Base-by-base conservation (phyloP, 306 rosid genomes). In the Citrullus amarus region DNA sequence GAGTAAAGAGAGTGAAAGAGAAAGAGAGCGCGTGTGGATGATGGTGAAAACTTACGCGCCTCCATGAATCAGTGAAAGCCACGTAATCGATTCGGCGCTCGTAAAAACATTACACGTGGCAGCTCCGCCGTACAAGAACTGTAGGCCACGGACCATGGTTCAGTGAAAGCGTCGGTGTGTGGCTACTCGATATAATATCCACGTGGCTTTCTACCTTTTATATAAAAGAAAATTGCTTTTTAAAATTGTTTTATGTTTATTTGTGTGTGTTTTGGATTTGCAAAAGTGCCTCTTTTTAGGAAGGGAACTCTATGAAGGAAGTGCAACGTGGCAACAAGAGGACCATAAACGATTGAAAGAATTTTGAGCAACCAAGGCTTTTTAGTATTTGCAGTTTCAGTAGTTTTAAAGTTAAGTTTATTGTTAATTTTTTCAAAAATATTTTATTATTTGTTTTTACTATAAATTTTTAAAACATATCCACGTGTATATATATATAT, bases 111-210 rank as follows among this genome's bases (percentile, higher is more conserved):
- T 74, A 74, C 62, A 74, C 78, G 78, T 74, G 78, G 78, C 78
- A 28, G 0, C 1, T 17, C 46, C 48, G 78, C 63, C 41, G 78
- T 53, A 74, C 63, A 28, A 74, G 78, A 32, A 53, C 43, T 3
- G 58, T 74, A 17, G 78, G 78, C 43, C 11, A 70, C 54, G 57
- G 5, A 48, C 54, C 54, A 48, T 48, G 54, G 76, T 25, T n/a
- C 34, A 70, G 20, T 5, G 76, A 46, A 68, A 43, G 34, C 75
- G 75, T 68, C 75, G 75, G 75, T 68, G 46, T 73, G 62, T 74
- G 61, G 78, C 78, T 74, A 6, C 30, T 51, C 78, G 10, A 28
- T 74, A 15, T 72, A 53, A 74, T 74, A 51, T 34, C 62, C 78
- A 74, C 78, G 78, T 74, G 62, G 62, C 32, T 7, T 17, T 53